Percentiles rank a stretch among this genome's conserved stretches.
Evolutionary conservation across 2,329 filamentous ascomycete species (phyloP).

Genomic region (Amesomyces nigricolor): DNA sequence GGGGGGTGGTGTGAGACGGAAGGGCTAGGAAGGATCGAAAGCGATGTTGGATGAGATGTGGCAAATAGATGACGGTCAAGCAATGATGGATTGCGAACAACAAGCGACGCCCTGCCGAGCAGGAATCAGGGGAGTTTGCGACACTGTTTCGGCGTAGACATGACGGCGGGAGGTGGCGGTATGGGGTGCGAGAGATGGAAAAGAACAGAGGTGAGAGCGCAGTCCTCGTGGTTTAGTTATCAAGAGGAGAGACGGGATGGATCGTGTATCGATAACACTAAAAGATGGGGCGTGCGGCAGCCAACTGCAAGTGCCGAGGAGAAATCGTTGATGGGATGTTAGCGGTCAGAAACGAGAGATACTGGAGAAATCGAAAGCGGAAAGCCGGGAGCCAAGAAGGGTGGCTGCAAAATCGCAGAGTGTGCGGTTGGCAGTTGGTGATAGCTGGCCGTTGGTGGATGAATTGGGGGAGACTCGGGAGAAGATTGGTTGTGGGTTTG

Average conservation of each 20-base stretch:
- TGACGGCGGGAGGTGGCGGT: constrained; percentile 1
- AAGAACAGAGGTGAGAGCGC: no score
- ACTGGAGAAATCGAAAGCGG: not conserved
- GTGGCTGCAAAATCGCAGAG: not conserved
- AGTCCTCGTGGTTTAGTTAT: no score
- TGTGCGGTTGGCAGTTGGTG: not conserved
- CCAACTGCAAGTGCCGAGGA: not conserved
- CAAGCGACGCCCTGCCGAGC: not conserved
- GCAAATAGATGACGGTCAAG: not conserved
- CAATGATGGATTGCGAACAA: not conserved
- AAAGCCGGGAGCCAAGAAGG: not conserved
- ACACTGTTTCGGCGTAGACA: constrained; percentile 7
- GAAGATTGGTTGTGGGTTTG: not conserved
- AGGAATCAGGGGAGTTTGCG: constrained; percentile 12
- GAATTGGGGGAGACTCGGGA: not conserved
- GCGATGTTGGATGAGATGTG: not conserved
- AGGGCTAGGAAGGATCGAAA: not conserved
- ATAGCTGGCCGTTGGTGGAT: not conserved
- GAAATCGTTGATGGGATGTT: not conserved
- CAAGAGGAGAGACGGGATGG: not conserved
- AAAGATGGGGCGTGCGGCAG: not conserved
- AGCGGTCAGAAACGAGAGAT: not conserved
- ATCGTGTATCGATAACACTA: not conserved
- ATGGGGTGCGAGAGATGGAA: not conserved
- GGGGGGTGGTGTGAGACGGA: not conserved